Evolutionary conservation across 352 stramenopile species (phyloP), one percentile per base, ranked within the genome.

Genomic region (Phytophthora litchii): DNA sequence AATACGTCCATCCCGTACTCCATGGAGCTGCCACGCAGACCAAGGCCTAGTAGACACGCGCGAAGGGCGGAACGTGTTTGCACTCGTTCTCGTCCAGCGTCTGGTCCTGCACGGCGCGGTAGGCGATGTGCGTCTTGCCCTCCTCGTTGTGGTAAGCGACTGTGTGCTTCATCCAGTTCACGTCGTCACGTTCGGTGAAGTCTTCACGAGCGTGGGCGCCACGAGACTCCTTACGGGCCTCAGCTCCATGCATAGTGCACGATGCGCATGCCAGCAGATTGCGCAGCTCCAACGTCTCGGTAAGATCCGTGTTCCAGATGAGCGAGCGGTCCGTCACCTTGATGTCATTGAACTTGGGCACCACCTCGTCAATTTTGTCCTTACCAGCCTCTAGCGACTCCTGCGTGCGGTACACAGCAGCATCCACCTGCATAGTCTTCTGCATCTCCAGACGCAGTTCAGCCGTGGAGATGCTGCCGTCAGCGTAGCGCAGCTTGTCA

Each of bases 161-260:
- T 11, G 94, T 98, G 75, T 99, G 96, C 68, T 98, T 98, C 95
- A 99, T 99, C 96, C 96, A 99, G 23, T 98, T 82, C 42, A 93
- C 83, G 71, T 99, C 96, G 59, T 98, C 80, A 52, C 96, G 86
- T 44, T 97, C 81, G 5, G 88, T 82, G 66, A 96, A 98, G 73
- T 99, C 91, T 72, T 99, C 96, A 49, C 94, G 89, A 6, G 96
- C 96, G 76, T 99, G 96, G n/a, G 96, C 96, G 43, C 96, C 96
- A 60, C 96, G 85, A 48, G 70, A 94, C 76, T 99, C 96, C 78
- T 98, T 99, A 29, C 96, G 79, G 10, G 81, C 86, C 71, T 99
- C 92, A 14, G 96, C 96, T 25, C 78, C 86, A 69, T 98, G 91
- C 85, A 99, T 99, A 10, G 96, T 99, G 29, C 85, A 93, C 3